Conservation (phyloP, 345 rosid species). For the Eucalyptus decipiens region DNA sequence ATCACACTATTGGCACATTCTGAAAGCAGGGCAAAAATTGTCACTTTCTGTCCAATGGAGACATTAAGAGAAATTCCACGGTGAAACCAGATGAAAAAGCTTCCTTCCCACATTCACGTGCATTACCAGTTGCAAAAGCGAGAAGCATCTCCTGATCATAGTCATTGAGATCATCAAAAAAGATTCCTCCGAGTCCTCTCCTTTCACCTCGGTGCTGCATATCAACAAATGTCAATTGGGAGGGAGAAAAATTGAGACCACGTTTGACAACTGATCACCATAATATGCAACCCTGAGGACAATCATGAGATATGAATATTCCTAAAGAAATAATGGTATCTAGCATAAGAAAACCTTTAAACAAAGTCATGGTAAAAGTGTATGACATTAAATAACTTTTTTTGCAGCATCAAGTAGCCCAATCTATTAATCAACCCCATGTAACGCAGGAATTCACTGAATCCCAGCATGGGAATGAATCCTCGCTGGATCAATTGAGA, state of each 20-base stretch:
- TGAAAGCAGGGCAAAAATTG: not conserved
- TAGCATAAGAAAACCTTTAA: not conserved
- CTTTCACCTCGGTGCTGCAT: conserved; percentile 91
- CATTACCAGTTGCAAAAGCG: conserved; percentile 81
- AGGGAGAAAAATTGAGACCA: not conserved
- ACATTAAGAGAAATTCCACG: not conserved
- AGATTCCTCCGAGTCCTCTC: conserved; percentile 96
- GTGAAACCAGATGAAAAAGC: not conserved
- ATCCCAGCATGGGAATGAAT: not conserved
- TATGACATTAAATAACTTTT: not conserved
- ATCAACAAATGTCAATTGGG: not conserved
- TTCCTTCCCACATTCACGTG: not conserved
- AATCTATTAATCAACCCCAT: not conserved
- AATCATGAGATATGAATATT: not conserved
- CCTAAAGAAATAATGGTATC: not conserved
- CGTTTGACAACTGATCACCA: not conserved
- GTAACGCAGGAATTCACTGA: not conserved
- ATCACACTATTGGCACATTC: conserved; percentile 92
- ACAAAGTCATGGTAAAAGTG: not conserved
- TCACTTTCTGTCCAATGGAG: not conserved
- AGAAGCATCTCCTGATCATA: conserved; percentile 95
- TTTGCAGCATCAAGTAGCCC: not conserved
- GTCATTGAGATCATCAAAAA: conserved; percentile 93
- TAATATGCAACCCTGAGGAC: not conserved
- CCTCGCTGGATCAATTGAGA: not conserved